phyloP scores from a whole-genome alignment of 306 rosid species.

The Cucumis cinereus region DNA sequence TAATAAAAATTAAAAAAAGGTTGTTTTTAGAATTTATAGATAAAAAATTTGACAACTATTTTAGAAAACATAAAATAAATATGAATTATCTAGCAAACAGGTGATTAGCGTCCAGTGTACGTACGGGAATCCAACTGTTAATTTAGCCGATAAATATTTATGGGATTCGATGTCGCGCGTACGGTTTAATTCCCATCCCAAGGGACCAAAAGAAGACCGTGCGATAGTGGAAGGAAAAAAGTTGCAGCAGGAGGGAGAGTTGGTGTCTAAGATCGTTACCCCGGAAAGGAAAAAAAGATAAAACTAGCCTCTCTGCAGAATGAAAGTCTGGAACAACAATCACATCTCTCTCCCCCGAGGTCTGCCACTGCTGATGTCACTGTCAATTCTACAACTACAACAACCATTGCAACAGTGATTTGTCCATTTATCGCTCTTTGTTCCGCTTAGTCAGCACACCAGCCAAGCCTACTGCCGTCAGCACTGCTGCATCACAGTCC shows the following conservation, averaged over 20 bases:
- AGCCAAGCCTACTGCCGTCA: not conserved
- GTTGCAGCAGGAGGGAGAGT: not conserved
- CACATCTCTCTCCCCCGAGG: not conserved
- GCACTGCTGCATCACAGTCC: constrained; percentile 6
- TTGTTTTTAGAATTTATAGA: no score
- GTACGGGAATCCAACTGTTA: no score
- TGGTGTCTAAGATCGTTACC: not conserved
- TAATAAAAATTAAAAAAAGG: no score
- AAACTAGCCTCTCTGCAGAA: constrained; percentile 10
- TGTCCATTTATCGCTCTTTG: not conserved
- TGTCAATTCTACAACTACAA: not conserved
- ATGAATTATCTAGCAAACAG: no score
- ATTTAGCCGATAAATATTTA: no score
- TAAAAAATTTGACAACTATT: no score
- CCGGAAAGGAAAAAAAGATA: not conserved
- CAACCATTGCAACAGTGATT: not conserved
- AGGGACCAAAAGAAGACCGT: not conserved
- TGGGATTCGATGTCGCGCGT: no score
- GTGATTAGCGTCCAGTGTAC: no score
- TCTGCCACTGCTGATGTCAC: not conserved
- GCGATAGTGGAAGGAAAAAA: not conserved
- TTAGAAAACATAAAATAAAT: no score
- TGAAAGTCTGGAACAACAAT: constrained; percentile 20
- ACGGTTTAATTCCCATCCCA: not conserved
- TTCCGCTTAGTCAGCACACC: constrained; percentile 1